Evolutionary conservation across 2,329 filamentous ascomycete species (phyloP).

Genomic region (Tolypocladium sp.): DNA sequence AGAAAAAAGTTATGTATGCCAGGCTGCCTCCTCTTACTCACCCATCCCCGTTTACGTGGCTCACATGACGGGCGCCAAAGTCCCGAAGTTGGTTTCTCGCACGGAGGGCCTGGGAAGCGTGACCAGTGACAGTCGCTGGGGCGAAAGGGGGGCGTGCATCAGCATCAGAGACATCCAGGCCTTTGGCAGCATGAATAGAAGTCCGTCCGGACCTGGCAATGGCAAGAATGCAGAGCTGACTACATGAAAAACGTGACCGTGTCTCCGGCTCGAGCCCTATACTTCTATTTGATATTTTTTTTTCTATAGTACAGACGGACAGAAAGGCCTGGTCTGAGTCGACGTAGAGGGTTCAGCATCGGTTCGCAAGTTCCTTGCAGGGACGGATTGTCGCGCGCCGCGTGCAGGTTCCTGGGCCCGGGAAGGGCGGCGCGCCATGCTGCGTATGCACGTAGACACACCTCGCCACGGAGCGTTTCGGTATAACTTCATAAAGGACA

Average conservation of each 20-base stretch:
- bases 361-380: not conserved
- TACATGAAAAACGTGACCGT: not conserved
- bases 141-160: not conserved
- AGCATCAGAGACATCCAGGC: not conserved
- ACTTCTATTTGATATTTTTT: not conserved
- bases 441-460: not conserved
- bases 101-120: not conserved
- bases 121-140: not conserved
- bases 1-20: not conserved
- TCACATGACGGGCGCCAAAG: conserved; percentile 4
- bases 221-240: not conserved
- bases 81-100: not conserved
- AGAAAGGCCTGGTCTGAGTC: no score
- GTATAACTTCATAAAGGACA: not conserved
- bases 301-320: no score
- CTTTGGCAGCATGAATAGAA: not conserved
- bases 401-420: not conserved
- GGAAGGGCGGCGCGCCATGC: not conserved
- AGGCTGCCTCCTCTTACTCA: not conserved
- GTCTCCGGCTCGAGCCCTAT: not conserved
- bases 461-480: not conserved
- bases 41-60: not conserved
- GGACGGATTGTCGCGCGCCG: not conserved
- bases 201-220: not conserved
- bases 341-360: not conserved